Evolutionary conservation across 2,329 filamentous ascomycete species (phyloP).

Genomic region (Epicoccum sorghinum): DNA sequence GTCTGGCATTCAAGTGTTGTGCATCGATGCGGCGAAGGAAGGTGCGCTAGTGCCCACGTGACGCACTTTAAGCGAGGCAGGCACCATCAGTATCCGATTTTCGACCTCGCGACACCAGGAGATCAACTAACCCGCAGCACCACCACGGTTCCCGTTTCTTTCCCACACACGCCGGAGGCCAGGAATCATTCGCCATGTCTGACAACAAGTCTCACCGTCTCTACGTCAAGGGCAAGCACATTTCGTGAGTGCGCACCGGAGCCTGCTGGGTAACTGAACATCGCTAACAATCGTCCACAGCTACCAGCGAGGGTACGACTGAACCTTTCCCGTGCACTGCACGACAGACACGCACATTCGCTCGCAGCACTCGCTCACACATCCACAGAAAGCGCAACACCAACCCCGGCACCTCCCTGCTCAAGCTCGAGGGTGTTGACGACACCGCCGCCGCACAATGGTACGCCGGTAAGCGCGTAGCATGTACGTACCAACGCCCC

Average conservation of each 20-base stretch:
- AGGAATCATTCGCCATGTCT: constrained; percentile 46
- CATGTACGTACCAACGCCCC: constrained; percentile 57
- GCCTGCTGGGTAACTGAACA: constrained; percentile 50
- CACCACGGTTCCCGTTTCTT: constrained; percentile 36
- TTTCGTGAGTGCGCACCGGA: constrained; percentile 77
- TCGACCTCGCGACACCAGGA: constrained; percentile 12
- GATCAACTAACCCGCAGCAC: constrained; percentile 42
- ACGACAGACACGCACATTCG: background rate
- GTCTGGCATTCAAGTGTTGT: background rate
- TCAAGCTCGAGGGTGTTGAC: constrained; percentile 99
- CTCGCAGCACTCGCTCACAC: constrained; percentile 23
- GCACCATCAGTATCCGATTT: constrained; percentile 2
- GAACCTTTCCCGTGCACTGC: constrained; percentile 8
- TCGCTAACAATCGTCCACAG: constrained; percentile 27
- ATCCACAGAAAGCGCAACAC: constrained; percentile 75
- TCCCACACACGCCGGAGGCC: constrained; percentile 33
- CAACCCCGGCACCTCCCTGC: constrained; percentile 86
- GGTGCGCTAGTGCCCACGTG: constrained; percentile 1
- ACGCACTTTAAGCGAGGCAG: constrained; percentile 9
- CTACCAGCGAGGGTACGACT: constrained; percentile 76
- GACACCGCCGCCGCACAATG: constrained; percentile 84
- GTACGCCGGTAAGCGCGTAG: constrained; percentile 99
- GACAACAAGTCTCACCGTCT: constrained; percentile 48
- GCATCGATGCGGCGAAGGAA: background rate
- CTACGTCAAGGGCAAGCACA: constrained; percentile 79